A percentile compares a stretch with the other conserved stretches of the same genome.
Conservation (phyloP, 2,329 filamentous ascomycete genomes). For the Aspergillus amoenus region DNA sequence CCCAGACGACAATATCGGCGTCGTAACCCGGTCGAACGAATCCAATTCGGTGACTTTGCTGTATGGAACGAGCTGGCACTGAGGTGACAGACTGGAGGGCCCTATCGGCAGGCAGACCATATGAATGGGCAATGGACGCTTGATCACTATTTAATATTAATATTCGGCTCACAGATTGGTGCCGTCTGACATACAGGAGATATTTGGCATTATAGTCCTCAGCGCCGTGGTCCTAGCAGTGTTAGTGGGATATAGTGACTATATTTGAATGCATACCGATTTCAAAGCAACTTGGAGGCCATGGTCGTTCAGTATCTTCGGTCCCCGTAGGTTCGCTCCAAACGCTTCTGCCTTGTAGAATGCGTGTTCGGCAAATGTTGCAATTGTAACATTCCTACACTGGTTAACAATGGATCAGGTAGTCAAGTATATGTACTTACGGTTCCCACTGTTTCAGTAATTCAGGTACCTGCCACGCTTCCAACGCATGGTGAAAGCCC, state of each 20-base stretch:
- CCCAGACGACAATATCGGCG: conserved; percentile 63
- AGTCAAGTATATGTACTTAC: not conserved
- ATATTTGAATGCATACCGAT: conserved; percentile 45
- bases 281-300: conserved; percentile 70
- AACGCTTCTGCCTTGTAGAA: conserved; percentile 70
- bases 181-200: not conserved
- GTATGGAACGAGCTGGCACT: conserved; percentile 58
- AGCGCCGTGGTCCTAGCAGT: conserved; percentile 4
- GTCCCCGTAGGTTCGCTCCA: conserved; percentile 63
- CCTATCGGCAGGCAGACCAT: conserved; percentile 48
- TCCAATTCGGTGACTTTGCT: conserved; percentile 58
- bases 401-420: not conserved
- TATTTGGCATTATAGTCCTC: not conserved
- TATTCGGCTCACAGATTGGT: no score
- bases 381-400: conserved; percentile 49
- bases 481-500: conserved; percentile 70
- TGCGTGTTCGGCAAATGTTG: conserved; percentile 69
- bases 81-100: conserved; percentile 60
- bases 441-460: not conserved
- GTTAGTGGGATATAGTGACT: no score
- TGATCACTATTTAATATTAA: not conserved
- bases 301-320: conserved; percentile 64
- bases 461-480: conserved; percentile 26
- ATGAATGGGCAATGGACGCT: not conserved
- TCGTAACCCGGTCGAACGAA: conserved; percentile 63